phyloP scores from a whole-genome alignment of 768 basidiomycete genomes.

The Phanerochaete sordida region DNA sequence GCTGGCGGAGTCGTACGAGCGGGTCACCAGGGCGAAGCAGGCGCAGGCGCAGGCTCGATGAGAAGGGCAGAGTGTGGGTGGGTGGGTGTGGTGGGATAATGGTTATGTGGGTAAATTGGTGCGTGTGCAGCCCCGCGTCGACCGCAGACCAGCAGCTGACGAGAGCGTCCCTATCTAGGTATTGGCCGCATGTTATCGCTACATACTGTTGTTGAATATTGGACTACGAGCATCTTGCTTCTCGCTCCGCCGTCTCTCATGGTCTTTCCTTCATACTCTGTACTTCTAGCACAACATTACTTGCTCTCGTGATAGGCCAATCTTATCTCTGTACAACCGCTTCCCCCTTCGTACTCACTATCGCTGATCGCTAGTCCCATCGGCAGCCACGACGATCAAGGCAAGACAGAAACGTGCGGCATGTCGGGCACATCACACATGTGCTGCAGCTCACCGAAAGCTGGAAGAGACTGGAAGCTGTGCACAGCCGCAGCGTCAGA shows the following conservation, averaged over 20 bases:
- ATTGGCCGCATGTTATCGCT: not conserved
- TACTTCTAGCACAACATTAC: slow-evolving; percentile 1
- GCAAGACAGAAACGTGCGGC: not conserved
- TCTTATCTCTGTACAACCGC: not conserved
- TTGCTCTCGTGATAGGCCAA: slow-evolving; percentile 1
- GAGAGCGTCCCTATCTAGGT: not conserved
- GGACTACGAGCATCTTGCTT: slow-evolving; percentile 1
- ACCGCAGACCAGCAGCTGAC: not conserved
- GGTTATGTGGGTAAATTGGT: not conserved
- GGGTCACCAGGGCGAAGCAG: slow-evolving; percentile 56
- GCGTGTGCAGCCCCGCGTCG: not conserved
- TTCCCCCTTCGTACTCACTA: not conserved
- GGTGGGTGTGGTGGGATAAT: not conserved
- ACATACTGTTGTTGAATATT: not conserved
- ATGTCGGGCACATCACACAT: not conserved
- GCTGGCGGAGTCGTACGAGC: slow-evolving; percentile 66
- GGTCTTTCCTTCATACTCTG: not conserved
- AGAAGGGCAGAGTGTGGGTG: not conserved
- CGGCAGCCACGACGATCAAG: not conserved
- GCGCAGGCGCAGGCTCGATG: slow-evolving; percentile 34
- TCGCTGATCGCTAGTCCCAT: not conserved
- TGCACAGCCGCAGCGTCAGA: no score
- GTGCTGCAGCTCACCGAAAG: no score
- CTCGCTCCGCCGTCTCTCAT: not conserved
- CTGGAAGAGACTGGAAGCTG: not conserved